Conservation (phyloP, 73 alveolate species). For the Paramecium sexaurelia region DNA sequence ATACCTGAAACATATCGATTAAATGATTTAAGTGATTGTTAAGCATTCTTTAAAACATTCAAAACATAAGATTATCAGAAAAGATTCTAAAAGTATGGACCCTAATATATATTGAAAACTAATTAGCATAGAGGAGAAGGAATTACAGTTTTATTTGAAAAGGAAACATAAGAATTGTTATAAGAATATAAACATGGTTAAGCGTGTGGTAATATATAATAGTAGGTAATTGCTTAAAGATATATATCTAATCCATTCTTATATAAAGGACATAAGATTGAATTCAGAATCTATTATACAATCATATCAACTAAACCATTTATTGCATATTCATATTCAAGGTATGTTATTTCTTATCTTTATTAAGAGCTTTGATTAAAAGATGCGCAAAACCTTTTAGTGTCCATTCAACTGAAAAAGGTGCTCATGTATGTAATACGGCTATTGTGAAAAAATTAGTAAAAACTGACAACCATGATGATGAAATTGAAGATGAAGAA, state of each 20-base stretch:
- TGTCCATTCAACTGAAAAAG: slow-evolving; percentile 46
- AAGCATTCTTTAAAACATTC: slow-evolving; percentile 32
- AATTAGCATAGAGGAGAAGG: slow-evolving; percentile 68
- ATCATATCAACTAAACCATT: slow-evolving; percentile 61
- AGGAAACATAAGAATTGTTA: neutral
- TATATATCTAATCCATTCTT: slow-evolving; percentile 59
- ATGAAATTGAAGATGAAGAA: slow-evolving; percentile 61
- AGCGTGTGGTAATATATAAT: slow-evolving; percentile 41
- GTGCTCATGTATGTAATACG: slow-evolving; percentile 64
- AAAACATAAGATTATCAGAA: slow-evolving; percentile 46
- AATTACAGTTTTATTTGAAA: slow-evolving; percentile 15
- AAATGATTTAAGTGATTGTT: slow-evolving; percentile 57
- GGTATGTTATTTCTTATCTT: neutral
- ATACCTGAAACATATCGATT: slow-evolving; percentile 62
- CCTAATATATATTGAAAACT: slow-evolving; percentile 35
- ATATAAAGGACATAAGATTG: slow-evolving; percentile 58
- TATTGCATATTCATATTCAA: slow-evolving; percentile 59
- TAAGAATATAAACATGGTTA: slow-evolving; percentile 48
- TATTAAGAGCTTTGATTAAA: slow-evolving; percentile 22
- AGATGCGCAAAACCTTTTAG: slow-evolving; percentile 59
- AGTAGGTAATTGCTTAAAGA: slow-evolving; percentile 49
- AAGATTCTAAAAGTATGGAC: slow-evolving; percentile 44
- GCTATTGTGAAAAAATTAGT: slow-evolving; percentile 3
- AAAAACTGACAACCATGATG: slow-evolving; percentile 2
- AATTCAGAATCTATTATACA: slow-evolving; percentile 60